Base-by-base conservation (phyloP, 768 basidiomycete species). In the Psilocybe cubensis region DNA sequence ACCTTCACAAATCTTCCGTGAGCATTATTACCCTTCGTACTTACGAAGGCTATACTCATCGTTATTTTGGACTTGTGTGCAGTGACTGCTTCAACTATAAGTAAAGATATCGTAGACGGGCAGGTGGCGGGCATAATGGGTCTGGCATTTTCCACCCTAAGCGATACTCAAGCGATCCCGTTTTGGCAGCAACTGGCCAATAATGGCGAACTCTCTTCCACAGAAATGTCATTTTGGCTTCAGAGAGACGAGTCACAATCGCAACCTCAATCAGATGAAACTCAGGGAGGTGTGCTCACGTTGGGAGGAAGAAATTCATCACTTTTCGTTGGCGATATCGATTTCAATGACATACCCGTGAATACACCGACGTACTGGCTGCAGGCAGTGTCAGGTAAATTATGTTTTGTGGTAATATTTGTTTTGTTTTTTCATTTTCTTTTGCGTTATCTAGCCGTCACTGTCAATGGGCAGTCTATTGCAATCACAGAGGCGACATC, bases 51-150 rank as follows among this genome's bases (percentile, higher is more conserved):
- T 35, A 12, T 31, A 45, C 6, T 17, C 46, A 35, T 28, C 9
- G 20, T 33, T 2, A 10, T 27, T 5, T 43, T 50, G 11, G 17
- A 42, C 33, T 21, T 17, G 17, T 38, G 9, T 4, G 33, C 61
- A 92, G 89, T 92, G 27, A 71, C 83, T 18, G 92, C 86, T n/a
- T 69, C 80, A 31, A 44, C 66, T 1, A 76, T 88, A 14, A 76
- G 86, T 1, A 28, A 43, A 0, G 69, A 68, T 3, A 71, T 92
- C 1, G 72, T 91, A 23, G 68, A 70, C 23, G 80, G 81, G 35
- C n/a, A 11, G 35, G 73, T 85, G 0, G 84, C 88, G 0, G 91
- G 91, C 18, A 86, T 94, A 63, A 77, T 94, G 78, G 91, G 91
- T 14, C 81, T 94, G 35, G 91, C 86, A 0, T 94, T 89, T 63